Evolutionary conservation across 805 yeast species (phyloP), one percentile per base, ranked within the genome.

Genomic region (Priceomyces melissophilus): DNA sequence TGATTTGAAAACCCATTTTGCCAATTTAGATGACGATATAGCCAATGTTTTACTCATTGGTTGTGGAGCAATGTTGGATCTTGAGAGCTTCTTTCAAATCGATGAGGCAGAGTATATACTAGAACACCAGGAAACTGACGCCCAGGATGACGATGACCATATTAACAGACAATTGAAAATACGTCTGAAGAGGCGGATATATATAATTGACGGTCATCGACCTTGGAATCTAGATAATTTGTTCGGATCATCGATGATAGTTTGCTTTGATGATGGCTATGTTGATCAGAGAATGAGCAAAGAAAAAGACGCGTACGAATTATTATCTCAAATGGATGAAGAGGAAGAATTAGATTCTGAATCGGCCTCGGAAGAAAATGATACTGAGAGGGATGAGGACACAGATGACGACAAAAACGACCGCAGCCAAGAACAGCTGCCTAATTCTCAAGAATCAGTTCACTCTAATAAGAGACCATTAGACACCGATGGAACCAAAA

Each of bases 181-280:
- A 44, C 44, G 30, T 55, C 55, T 73, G 31, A 74, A 65, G 36
- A 73, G 93, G 47, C 78, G 73, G 42, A 76, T 91, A 2, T 95
- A 87, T 53, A 77, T 95, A 9, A 73, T 93, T 41, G 99, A 93
- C 62, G 89, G 96, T 3, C 93, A 86, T 49, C 69, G 98, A 48
- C 99, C 99, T 3, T 93, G 99, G 98, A 90, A 90, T 62, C 67
- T 93, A 48, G 96, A 90, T 58, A 93, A 93, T 57, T 55, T 93
- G 35, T 90, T 86, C 70, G 96, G 96, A 1, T 82, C 91, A 5
- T 79, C 79, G 8, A 73, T 79, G 47, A 78, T 93, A 3, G 73
- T 73, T 5, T 90, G 98, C 60, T 76, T 90, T 45, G 98, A 90
- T 55, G 98, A 91, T 58, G 96, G 96, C 0, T 69, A 70, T 35